phyloP scores from a whole-genome alignment of 768 basidiomycete genomes.

The Leccinum disarticulatum region DNA sequence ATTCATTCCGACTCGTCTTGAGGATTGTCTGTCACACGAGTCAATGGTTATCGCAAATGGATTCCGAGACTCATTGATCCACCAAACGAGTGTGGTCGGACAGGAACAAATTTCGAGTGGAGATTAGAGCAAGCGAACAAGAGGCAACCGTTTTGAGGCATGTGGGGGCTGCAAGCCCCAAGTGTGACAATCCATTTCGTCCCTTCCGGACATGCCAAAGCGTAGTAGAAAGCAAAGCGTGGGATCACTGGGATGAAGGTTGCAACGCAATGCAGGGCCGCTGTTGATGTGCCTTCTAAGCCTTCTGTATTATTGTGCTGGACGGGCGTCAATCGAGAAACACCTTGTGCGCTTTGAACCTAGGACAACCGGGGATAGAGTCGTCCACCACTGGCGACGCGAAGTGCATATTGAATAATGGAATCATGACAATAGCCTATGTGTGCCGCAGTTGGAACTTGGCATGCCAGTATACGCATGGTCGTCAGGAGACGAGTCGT shows the following conservation, averaged over 20 bases:
- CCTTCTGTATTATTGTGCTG: neutral
- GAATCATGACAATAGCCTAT: neutral
- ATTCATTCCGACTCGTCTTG: neutral
- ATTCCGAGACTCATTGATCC: neutral
- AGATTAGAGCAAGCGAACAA: neutral
- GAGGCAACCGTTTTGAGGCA: neutral
- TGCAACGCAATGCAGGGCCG: neutral
- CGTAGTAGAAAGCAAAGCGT: neutral
- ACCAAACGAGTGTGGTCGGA: neutral
- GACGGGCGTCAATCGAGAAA: neutral
- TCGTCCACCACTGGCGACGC: neutral
- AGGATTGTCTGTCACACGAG: neutral
- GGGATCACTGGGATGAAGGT: neutral
- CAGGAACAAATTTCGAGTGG: neutral
- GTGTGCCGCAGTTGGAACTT: neutral
- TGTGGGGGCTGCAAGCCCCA: neutral
- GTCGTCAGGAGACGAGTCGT: neutral
- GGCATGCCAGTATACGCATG: neutral
- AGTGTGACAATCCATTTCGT: neutral
- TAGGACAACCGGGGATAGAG: neutral
- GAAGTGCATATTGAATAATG: neutral
- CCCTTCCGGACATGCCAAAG: neutral
- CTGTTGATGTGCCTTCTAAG: neutral
- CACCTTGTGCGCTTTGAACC: neutral
- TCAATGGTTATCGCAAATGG: neutral